Conservation (phyloP, 805 yeast genomes). For the Wickerhamiella sergipiensis region DNA sequence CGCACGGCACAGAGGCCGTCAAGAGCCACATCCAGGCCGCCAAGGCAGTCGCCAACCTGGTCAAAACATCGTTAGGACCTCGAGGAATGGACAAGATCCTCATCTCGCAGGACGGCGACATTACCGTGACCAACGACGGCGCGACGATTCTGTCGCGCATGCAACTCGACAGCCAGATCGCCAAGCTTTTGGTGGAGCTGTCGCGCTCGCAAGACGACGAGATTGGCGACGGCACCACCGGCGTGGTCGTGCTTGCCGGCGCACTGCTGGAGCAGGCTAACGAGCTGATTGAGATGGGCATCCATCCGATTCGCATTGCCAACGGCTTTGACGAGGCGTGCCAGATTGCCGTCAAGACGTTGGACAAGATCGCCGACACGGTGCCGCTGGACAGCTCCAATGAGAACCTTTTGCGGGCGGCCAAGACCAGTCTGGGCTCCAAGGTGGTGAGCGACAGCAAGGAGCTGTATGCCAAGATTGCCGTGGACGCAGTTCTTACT, state of each 20-base stretch:
- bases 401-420: conserved; percentile 64
- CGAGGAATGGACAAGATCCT: conserved; percentile 96
- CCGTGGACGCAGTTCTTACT: conserved; percentile 86
- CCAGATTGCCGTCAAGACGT: conserved; percentile 66
- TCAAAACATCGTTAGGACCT: conserved; percentile 90
- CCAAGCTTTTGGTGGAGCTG: conserved; percentile 85
- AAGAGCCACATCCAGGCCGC: conserved; percentile 85
- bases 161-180: conserved; percentile 93
- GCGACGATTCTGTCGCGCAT: conserved; percentile 92
- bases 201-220: conserved; percentile 95
- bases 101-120: conserved; percentile 92
- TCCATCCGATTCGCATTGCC: conserved; percentile 93
- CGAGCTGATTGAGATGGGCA: conserved; percentile 89
- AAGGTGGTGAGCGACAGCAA: conserved; percentile 91
- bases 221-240: conserved; percentile 98
- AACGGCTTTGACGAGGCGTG: conserved; percentile 97
- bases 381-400: conserved; percentile 36
- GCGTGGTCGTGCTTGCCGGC: conserved; percentile 93
- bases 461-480: conserved; percentile 89
- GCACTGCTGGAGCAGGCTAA: conserved; percentile 88
- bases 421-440: conserved; percentile 87
- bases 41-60: conserved; percentile 81
- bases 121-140: conserved; percentile 96
- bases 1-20: conserved; percentile 69
- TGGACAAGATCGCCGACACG: conserved; percentile 63